These are phyloP conservation scores for Castanea crenata DNA, from an alignment of 306 rosid species.

Conservation along the genomic window DNA sequence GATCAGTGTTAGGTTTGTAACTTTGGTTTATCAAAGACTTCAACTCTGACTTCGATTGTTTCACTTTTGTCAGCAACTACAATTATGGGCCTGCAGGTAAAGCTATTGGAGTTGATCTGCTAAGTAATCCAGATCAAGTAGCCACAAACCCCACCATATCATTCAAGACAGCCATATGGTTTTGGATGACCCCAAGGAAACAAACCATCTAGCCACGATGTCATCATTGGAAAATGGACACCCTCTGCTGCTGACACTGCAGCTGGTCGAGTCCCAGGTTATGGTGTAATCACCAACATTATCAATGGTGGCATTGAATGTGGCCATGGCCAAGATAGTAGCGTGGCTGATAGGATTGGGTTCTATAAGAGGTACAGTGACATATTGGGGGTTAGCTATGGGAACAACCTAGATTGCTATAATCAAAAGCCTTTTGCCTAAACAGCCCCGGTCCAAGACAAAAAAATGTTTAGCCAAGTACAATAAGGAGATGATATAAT, in stretches of 20 bases:
- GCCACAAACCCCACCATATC: constrained; percentile 45
- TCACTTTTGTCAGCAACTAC: constrained; percentile 36
- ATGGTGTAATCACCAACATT: constrained; percentile 54
- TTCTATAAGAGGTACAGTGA: constrained; percentile 45
- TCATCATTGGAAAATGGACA: constrained; percentile 45
- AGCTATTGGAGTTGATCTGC: constrained; percentile 43
- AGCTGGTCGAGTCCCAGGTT: constrained; percentile 48
- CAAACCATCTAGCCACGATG: constrained; percentile 64
- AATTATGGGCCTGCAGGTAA: constrained; percentile 57
- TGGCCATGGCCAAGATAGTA: constrained; percentile 20
- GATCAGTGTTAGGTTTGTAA: no score
- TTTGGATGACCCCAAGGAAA: constrained; percentile 68
- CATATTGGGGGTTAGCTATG: constrained; percentile 16
- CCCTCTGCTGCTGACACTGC: constrained; percentile 40
- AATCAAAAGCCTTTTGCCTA: constrained; percentile 32
- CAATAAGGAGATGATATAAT: no score
- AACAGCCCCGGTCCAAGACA: neutral
- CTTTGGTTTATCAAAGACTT: neutral
- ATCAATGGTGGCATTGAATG: constrained; percentile 63
- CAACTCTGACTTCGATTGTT: neutral
- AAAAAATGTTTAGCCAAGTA: no score
- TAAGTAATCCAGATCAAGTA: constrained; percentile 58
- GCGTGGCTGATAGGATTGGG: constrained; percentile 42
- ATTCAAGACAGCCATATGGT: constrained; percentile 72
- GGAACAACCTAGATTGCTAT: constrained; percentile 34